phyloP scores from a whole-genome alignment of 2,329 filamentous ascomycete species.

The Mycosphaerella arachidis region DNA sequence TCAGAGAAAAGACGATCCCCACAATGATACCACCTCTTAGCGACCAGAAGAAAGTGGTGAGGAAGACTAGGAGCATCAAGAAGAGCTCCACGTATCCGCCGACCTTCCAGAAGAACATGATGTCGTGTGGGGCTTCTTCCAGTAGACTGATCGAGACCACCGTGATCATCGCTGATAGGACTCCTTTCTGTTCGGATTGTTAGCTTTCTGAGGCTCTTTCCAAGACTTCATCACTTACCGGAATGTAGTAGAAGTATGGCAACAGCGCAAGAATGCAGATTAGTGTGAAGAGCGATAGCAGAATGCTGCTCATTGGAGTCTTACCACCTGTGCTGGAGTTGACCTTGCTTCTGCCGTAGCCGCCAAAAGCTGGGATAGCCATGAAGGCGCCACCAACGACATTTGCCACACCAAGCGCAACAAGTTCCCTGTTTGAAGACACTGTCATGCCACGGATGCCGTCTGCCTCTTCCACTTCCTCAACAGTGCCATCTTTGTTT shows the following conservation, averaged over 20 bases:
- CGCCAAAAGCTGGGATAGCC: conserved; percentile 88
- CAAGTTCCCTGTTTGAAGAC: conserved; percentile 87
- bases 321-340: conserved; percentile 87
- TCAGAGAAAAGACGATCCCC: conserved; percentile 82
- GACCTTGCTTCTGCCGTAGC: conserved; percentile 92
- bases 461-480: conserved; percentile 32
- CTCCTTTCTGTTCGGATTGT: conserved; percentile 64
- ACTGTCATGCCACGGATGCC: conserved; percentile 74
- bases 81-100: conserved; percentile 79
- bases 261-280: conserved; percentile 76
- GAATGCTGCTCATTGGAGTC: conserved; percentile 88
- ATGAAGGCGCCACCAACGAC: conserved; percentile 88
- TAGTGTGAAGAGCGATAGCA: conserved; percentile 77
- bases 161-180: conserved; percentile 88
- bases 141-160: conserved; percentile 92
- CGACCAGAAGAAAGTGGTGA: conserved; percentile 91
- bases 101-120: conserved; percentile 82
- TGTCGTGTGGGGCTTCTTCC: conserved; percentile 90
- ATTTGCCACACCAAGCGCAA: conserved; percentile 86
- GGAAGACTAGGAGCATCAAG: conserved; percentile 85
- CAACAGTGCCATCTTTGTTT: conserved; percentile 26
- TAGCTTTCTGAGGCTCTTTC: background rate
- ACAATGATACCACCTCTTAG: conserved; percentile 89
- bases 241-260: conserved; percentile 90
- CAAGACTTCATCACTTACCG: conserved; percentile 55